Conservation (phyloP, 192 early-diverging fungal species). For the Borealophlyctis nickersoniae region DNA sequence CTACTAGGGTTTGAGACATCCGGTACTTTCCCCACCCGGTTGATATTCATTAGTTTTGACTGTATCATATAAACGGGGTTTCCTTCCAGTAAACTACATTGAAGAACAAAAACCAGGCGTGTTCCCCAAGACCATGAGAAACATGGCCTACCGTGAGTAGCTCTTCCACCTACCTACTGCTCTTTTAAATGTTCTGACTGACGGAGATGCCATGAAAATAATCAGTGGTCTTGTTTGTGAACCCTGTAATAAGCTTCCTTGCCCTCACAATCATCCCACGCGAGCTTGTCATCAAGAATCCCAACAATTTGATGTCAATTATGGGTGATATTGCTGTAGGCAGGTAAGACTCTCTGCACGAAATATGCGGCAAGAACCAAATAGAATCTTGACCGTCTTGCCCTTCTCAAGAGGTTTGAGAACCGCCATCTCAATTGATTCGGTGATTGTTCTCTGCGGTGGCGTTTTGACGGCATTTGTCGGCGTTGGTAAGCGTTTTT, state of each 20-base stretch:
- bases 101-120: slow-evolving; percentile 56
- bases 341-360: too few species aligned
- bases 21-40: background rate
- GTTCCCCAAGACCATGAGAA: slow-evolving; percentile 56
- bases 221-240: slow-evolving; percentile 36
- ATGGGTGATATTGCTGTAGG: slow-evolving; percentile 30
- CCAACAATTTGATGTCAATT: slow-evolving; percentile 39
- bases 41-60: background rate
- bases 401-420: slow-evolving; percentile 38
- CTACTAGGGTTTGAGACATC: background rate
- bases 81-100: slow-evolving; percentile 49
- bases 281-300: slow-evolving; percentile 32
- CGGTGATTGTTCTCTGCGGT: slow-evolving; percentile 57
- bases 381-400: too few species aligned
- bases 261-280: slow-evolving; percentile 46
- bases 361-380: too few species aligned
- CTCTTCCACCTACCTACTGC: too few species aligned
- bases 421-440: slow-evolving; percentile 48
- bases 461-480: slow-evolving; percentile 57
- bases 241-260: slow-evolving; percentile 48
- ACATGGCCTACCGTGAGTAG: slow-evolving; percentile 41
- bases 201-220: too few species aligned
- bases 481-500: slow-evolving; percentile 32
- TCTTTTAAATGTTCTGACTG: too few species aligned
- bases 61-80: background rate